Evolutionary conservation across 2,329 filamentous ascomycete genomes (phyloP).

Genomic region (Leptographium radiaticola): DNA sequence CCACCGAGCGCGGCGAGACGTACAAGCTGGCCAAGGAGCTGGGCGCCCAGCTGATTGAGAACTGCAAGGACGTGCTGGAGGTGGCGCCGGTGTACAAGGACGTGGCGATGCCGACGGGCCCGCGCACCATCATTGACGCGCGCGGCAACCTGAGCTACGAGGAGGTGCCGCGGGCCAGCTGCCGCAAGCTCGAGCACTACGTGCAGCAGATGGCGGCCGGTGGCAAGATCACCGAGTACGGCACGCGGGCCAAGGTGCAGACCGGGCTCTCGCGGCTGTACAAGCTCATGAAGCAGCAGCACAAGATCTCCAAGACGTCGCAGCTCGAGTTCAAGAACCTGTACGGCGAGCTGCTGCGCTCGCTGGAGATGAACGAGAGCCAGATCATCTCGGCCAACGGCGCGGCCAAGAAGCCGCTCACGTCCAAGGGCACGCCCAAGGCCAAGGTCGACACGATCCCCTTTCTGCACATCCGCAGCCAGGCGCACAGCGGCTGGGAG

Average conservation of each 20-base stretch:
- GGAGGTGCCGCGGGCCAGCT: conserved; percentile 74
- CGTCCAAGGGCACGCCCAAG: conserved; percentile 46
- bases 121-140: conserved; percentile 81
- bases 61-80: conserved; percentile 85
- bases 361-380: conserved; percentile 93
- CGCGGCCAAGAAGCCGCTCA: conserved; percentile 31
- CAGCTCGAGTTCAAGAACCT: conserved; percentile 93
- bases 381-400: conserved; percentile 67
- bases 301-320: conserved; percentile 92
- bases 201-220: conserved; percentile 97
- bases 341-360: conserved; percentile 88
- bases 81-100: conserved; percentile 89
- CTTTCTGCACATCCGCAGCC: conserved; percentile 93
- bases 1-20: conserved; percentile 89
- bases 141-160: conserved; percentile 88
- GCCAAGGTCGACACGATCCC: conserved; percentile 96
- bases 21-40: conserved; percentile 97
- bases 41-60: conserved; percentile 85
- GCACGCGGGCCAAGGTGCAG: conserved; percentile 95
- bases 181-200: conserved; percentile 95
- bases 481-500: conserved; percentile 89
- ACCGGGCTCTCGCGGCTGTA: conserved; percentile 91
- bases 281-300: conserved; percentile 96
- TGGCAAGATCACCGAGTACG: conserved; percentile 96
- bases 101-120: conserved; percentile 81